phyloP scores from a whole-genome alignment of 2,329 filamentous ascomycete genomes.

The Alternaria gaisen region DNA sequence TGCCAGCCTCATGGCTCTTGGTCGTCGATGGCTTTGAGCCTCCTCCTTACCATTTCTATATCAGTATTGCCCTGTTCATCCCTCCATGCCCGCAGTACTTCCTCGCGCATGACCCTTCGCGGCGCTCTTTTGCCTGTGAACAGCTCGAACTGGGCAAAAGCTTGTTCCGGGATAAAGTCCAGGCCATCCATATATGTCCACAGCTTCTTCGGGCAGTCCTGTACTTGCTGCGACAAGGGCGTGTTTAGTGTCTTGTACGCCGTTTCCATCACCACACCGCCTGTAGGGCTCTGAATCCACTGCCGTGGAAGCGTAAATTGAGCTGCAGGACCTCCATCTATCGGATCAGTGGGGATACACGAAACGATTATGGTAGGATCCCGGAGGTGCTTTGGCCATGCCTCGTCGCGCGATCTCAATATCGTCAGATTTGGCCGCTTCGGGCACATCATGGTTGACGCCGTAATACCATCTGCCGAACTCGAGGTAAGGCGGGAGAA shows the following conservation, averaged over 20 bases:
- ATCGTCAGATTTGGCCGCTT: conserved; percentile 63
- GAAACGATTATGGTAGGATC: conserved; percentile 78
- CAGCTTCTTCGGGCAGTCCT: conserved; percentile 65
- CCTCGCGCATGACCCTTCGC: conserved; percentile 73
- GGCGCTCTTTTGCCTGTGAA: conserved; percentile 79
- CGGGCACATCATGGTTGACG: conserved; percentile 25
- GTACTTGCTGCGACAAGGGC: conserved; percentile 73
- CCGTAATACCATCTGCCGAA: conserved; percentile 25
- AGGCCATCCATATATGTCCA: conserved; percentile 82
- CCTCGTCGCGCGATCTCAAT: conserved; percentile 64
- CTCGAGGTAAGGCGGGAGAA: conserved; percentile 65
- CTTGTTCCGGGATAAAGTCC: conserved; percentile 79
- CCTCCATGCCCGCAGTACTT: conserved; percentile 58
- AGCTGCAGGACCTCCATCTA: conserved; percentile 70
- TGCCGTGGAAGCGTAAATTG: conserved; percentile 73
- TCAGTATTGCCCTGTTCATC: conserved; percentile 45
- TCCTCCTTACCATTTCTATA: conserved; percentile 43
- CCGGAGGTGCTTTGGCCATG: conserved; percentile 71
- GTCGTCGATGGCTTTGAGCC: conserved; percentile 46
- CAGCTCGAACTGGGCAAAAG: conserved; percentile 82
- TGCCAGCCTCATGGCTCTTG: conserved; percentile 41
- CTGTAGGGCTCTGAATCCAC: conserved; percentile 77
- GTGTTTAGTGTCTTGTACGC: conserved; percentile 79
- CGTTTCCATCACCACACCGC: conserved; percentile 77
- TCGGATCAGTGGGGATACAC: conserved; percentile 76